Evolutionary conservation across 2,329 filamentous ascomycete species (phyloP).

Genomic region (Alternaria conjuncta): DNA sequence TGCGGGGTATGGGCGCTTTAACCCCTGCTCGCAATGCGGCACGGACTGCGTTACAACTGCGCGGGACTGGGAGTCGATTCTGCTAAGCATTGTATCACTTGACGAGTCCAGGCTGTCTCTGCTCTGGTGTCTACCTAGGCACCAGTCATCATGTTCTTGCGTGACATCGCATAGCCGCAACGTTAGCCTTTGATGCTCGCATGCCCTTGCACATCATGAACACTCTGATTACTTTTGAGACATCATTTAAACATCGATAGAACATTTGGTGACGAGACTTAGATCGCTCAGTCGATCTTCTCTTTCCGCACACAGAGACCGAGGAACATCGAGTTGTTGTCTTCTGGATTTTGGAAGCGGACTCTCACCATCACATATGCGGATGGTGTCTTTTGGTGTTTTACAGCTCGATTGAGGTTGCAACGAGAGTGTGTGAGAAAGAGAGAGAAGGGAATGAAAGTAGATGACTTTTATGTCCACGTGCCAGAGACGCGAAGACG

Average conservation of each 20-base stretch:
- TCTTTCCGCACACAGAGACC: background rate
- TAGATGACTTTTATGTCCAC: background rate
- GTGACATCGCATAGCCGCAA: background rate
- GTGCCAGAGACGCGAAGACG: background rate
- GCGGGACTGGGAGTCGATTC: background rate
- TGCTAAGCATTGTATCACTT: background rate
- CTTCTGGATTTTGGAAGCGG: background rate
- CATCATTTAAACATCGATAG: background rate
- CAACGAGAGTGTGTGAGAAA: background rate
- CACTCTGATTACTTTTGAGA: background rate
- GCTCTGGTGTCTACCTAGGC: no score
- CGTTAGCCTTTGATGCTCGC: background rate
- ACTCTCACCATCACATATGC: no score
- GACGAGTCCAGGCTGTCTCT: no score
- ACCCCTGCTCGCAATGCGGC: background rate
- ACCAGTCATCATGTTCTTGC: background rate
- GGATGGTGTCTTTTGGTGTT: background rate
- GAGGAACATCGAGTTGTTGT: background rate
- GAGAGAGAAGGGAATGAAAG: no score
- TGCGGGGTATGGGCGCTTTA: background rate
- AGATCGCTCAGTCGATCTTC: background rate
- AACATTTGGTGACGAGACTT: background rate
- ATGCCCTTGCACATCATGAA: background rate
- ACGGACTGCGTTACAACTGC: background rate
- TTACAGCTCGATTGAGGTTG: background rate